Percentiles rank a stretch among this genome's conserved stretches.
These are phyloP conservation scores for Tetradesmus lagerheimii DNA, from an alignment of 139 green algal genomes.

Conservation along the genomic window DNA sequence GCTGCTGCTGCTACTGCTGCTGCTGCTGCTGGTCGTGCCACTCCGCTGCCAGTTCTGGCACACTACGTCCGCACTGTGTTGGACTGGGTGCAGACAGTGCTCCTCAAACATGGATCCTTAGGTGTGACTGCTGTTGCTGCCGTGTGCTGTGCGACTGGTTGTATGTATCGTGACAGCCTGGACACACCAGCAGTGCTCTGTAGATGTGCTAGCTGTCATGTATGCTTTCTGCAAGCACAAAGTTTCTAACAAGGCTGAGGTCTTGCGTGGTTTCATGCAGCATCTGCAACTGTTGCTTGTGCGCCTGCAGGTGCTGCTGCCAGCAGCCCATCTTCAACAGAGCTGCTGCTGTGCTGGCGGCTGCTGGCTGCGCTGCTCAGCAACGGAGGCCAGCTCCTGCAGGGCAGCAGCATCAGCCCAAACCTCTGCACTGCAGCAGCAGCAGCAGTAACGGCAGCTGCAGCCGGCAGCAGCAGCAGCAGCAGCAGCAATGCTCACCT, in stretches of 20 bases:
- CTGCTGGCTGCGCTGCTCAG: slow-evolving; percentile 28
- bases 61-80: not conserved
- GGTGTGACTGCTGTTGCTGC: not conserved
- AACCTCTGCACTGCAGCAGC: slow-evolving; percentile 29
- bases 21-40: not conserved
- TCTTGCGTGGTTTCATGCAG: not conserved
- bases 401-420: not conserved
- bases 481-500: not conserved
- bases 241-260: not conserved
- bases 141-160: too few species aligned
- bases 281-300: not conserved
- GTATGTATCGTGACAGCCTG: not conserved
- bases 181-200: not conserved
- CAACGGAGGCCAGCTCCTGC: not conserved
- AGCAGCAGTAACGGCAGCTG: slow-evolving; percentile 2
- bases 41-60: not conserved
- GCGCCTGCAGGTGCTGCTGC: not conserved
- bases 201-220: not conserved
- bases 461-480: not conserved
- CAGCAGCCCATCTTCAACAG: not conserved
- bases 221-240: too few species aligned
- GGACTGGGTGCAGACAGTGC: not conserved
- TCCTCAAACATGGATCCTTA: not conserved
- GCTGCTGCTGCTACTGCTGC: not conserved
- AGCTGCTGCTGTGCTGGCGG: slow-evolving; percentile 13